These are phyloP conservation scores for Moricandia moricandioides DNA, from an alignment of 345 rosid species.

Conservation along the genomic window DNA sequence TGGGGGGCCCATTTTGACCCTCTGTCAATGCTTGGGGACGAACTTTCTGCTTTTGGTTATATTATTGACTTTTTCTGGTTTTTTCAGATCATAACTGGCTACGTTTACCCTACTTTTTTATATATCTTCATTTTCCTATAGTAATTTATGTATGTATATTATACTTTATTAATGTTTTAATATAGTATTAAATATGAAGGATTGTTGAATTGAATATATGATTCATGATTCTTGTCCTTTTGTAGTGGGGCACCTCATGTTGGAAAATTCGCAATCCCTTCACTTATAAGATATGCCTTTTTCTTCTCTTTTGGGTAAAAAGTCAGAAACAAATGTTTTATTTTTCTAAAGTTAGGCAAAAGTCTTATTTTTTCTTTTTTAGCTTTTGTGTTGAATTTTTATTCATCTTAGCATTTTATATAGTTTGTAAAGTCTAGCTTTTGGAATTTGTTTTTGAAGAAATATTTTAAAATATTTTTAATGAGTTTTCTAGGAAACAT, in stretches of 20 bases:
- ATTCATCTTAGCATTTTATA: not conserved
- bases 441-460: not conserved
- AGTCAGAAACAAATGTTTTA: not conserved
- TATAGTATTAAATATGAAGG: not conserved
- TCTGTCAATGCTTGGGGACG: conserved; percentile 21
- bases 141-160: not conserved
- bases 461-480: not conserved
- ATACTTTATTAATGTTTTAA: not conserved
- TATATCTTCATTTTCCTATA: not conserved
- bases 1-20: conserved; percentile 35
- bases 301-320: conserved; percentile 29
- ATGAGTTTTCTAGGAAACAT: not conserved
- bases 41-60: conserved; percentile 28
- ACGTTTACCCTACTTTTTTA: conserved; percentile 3
- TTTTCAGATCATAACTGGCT: conserved; percentile 27
- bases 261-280: conserved; percentile 33
- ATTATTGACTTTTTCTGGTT: conserved; percentile 25
- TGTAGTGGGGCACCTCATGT: conserved; percentile 32
- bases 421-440: not conserved
- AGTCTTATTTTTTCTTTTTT: not conserved
- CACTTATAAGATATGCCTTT: conserved; percentile 33
- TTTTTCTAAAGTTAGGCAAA: not conserved
- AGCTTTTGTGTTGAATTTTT: not conserved
- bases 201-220: conserved; percentile 15
- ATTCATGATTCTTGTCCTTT: conserved; percentile 28